A percentile compares a stretch with the other conserved stretches of the same genome.
These are phyloP conservation scores for Lentinus polychrous DNA, from an alignment of 1,284 basidiomycete genomes.

Conservation along the genomic window DNA sequence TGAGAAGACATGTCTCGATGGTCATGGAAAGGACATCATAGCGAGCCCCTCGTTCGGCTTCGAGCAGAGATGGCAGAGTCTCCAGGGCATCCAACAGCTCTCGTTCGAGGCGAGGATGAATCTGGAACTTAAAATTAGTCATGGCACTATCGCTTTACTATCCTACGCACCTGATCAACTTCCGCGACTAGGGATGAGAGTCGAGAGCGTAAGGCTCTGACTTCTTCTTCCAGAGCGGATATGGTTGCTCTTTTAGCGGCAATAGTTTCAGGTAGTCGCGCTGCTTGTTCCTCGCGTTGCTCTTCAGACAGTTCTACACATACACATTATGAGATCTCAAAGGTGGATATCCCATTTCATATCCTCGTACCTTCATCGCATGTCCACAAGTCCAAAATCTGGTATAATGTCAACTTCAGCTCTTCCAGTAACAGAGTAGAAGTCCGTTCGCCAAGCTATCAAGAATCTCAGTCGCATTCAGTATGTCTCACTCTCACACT, in stretches of 20 bases:
- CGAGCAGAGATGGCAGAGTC: slow-evolving; percentile 23
- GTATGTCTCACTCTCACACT: not conserved
- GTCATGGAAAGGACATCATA: slow-evolving; percentile 34
- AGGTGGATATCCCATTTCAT: not conserved
- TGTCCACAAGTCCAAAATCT: slow-evolving; percentile 9
- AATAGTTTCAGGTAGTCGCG: slow-evolving; percentile 8
- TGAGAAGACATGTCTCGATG: slow-evolving; percentile 41
- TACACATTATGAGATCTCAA: not conserved
- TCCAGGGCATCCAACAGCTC: slow-evolving; percentile 23
- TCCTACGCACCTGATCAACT: slow-evolving; percentile 11
- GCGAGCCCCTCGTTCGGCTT: slow-evolving; percentile 22
- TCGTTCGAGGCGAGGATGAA: slow-evolving; percentile 27
- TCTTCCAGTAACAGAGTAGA: slow-evolving; percentile 2
- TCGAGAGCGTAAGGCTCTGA: slow-evolving; percentile 2
- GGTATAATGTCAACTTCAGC: slow-evolving; percentile 8
- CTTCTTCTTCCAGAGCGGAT: not conserved
- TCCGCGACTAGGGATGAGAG: slow-evolving; percentile 9
- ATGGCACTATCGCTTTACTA: not conserved
- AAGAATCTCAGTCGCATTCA: not conserved
- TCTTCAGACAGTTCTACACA: slow-evolving; percentile 5
- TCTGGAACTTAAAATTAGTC: slow-evolving; percentile 18
- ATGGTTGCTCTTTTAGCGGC: not conserved
- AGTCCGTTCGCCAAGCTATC: not conserved
- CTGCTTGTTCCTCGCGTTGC: slow-evolving; percentile 1
- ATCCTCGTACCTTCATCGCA: slow-evolving; percentile 10